Conservation (phyloP, 805 yeast genomes). For the Metschnikowia koreensis region DNA sequence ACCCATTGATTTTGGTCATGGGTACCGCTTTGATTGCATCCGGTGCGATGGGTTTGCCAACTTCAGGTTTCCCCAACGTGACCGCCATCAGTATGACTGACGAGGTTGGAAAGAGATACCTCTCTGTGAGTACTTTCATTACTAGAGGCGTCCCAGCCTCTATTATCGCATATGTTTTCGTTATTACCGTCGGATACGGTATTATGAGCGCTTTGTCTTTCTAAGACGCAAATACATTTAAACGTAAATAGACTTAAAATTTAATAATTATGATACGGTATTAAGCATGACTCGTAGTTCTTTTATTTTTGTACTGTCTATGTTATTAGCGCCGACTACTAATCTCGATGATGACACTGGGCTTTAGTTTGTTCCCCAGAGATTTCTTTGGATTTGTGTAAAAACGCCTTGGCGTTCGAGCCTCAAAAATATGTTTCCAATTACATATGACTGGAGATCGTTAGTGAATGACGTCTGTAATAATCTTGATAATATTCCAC, state of each 20-base stretch:
- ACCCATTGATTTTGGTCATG: conserved; percentile 40
- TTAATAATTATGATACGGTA: background rate
- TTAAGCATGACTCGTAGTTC: too few species aligned
- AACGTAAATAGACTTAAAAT: background rate
- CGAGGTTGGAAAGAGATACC: conserved; percentile 39
- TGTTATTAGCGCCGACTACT: background rate
- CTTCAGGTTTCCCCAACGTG: conserved; percentile 45
- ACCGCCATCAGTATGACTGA: conserved; percentile 45
- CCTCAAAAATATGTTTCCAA: conserved; percentile 30
- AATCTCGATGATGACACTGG: background rate
- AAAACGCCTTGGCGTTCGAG: conserved; percentile 32
- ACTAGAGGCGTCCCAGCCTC: conserved; percentile 44
- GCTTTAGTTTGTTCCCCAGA: conserved; percentile 1
- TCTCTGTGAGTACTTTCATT: conserved; percentile 41
- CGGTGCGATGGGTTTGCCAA: conserved; percentile 47
- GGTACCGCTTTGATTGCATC: conserved; percentile 42
- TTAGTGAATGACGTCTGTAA: conserved; percentile 27
- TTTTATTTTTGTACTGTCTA: background rate
- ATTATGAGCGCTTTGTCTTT: conserved; percentile 28
- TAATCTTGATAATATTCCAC: conserved; percentile 20
- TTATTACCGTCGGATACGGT: conserved; percentile 41
- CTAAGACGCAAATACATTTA: conserved; percentile 1
- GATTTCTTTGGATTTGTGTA: conserved; percentile 20
- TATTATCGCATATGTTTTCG: conserved; percentile 34
- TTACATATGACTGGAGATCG: conserved; percentile 30